These are phyloP conservation scores for Fusarium domesticum DNA, from an alignment of 2,329 filamentous ascomycete genomes.

Conservation along the genomic window DNA sequence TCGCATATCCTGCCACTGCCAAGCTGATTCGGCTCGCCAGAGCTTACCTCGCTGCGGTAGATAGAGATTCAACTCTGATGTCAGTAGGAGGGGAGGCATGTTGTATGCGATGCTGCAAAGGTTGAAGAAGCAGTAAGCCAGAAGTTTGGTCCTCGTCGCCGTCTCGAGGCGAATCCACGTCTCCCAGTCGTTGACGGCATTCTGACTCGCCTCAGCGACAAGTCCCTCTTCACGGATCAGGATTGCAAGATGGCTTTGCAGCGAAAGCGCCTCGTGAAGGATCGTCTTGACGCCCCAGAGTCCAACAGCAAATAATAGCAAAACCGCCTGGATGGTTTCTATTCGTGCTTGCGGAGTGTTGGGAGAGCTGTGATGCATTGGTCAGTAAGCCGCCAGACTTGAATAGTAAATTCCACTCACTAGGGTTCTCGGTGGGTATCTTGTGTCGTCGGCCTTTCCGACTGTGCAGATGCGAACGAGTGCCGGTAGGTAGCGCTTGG, in stretches of 20 bases:
- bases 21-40: constrained; percentile 55
- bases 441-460: constrained; percentile 54
- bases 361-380: constrained; percentile 42
- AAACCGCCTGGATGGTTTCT: constrained; percentile 63
- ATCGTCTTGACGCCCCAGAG: constrained; percentile 61
- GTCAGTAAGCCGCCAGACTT: constrained; percentile 2
- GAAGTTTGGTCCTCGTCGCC: constrained; percentile 56
- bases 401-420: constrained; percentile 39
- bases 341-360: constrained; percentile 59
- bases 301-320: constrained; percentile 59
- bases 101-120: constrained; percentile 61
- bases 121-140: constrained; percentile 62
- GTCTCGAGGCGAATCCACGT: constrained; percentile 58
- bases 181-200: constrained; percentile 52
- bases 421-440: constrained; percentile 59
- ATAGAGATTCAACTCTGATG: constrained; percentile 55
- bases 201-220: constrained; percentile 46
- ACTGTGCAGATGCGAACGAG: constrained; percentile 57
- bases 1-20: constrained; percentile 59
- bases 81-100: constrained; percentile 56
- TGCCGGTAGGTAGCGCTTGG: constrained; percentile 56
- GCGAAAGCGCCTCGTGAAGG: constrained; percentile 55
- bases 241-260: constrained; percentile 57
- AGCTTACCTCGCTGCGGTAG: constrained; percentile 54
- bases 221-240: constrained; percentile 59